A percentile compares a stretch with the other conserved stretches of the same genome.
These are phyloP conservation scores for Dunaliella sp. DNA, from an alignment of 139 green algal genomes.

Conservation along the genomic window DNA sequence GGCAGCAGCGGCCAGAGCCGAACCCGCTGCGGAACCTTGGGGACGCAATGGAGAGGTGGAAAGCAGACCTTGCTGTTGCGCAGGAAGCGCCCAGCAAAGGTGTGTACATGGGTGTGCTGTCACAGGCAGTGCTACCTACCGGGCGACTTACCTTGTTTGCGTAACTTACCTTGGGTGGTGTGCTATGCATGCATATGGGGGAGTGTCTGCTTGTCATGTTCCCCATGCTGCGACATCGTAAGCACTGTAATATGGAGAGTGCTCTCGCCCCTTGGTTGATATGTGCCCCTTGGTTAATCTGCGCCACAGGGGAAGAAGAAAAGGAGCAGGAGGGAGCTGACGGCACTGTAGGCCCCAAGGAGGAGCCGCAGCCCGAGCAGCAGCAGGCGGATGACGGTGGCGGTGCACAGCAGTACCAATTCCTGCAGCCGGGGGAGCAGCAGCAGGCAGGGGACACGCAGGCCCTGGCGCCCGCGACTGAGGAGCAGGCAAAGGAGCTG, in stretches of 20 bases:
- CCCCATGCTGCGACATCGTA: too few relatives aligned
- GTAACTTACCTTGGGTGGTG: too few relatives aligned
- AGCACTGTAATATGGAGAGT: too few relatives aligned
- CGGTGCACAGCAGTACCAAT: constrained; percentile 59
- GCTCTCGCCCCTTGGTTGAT: too few relatives aligned
- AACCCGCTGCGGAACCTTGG: constrained; percentile 76
- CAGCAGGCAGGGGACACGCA: constrained; percentile 30
- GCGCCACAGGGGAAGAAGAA: constrained; percentile 23
- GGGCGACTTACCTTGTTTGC: too few relatives aligned
- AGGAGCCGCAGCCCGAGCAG: constrained; percentile 33
- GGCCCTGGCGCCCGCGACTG: constrained; percentile 80
- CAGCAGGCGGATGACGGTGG: constrained; percentile 22
- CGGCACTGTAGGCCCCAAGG: constrained; percentile 8
- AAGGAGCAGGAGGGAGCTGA: too few relatives aligned
- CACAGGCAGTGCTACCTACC: too few relatives aligned
- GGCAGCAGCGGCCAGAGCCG: constrained; percentile 41
- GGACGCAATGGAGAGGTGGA: constrained; percentile 77
- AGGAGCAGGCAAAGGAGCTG: constrained; percentile 77
- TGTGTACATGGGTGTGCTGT: neutral
- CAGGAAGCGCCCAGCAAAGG: constrained; percentile 48
- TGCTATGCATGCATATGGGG: too few relatives aligned
- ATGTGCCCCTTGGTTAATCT: neutral
- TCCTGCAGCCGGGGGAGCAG: constrained; percentile 44
- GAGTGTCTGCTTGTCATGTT: too few relatives aligned
- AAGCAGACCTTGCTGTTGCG: constrained; percentile 59